A percentile compares a stretch with the other conserved stretches of the same genome.
Evolutionary conservation across 2,329 filamentous ascomycete genomes (phyloP).

Genomic region (Dactylonectria macrodidyma): DNA sequence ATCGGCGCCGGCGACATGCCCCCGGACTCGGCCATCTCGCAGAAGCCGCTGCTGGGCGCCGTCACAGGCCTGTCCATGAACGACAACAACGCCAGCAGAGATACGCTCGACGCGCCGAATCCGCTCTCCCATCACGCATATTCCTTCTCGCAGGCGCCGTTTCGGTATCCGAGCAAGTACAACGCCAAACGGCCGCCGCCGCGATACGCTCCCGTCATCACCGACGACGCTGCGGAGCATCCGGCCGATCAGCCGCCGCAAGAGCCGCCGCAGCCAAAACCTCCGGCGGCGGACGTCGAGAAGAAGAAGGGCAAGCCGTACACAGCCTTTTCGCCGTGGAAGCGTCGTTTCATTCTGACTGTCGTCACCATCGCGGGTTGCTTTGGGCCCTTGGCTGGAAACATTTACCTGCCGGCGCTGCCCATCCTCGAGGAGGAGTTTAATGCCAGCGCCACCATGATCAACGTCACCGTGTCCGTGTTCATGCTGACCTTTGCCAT

Average conservation of each 20-base stretch:
- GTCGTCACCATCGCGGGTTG: constrained; percentile 58
- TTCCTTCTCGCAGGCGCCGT: no score
- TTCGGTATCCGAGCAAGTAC: no score
- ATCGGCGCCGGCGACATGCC: background rate
- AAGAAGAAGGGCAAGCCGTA: constrained; percentile 46
- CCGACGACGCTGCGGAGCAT: no score
- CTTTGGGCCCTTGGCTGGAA: constrained; percentile 60
- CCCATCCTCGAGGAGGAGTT: constrained; percentile 56
- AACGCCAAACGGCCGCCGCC: no score
- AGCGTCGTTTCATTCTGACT: constrained; percentile 54
- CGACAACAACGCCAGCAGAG: background rate
- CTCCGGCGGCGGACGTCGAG: background rate
- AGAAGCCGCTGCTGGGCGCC: background rate
- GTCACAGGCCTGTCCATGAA: background rate
- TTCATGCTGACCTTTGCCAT: constrained; percentile 62
- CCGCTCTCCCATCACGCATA: no score
- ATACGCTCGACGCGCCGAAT: no score
- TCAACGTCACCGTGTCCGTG: constrained; percentile 61
- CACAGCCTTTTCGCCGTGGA: constrained; percentile 54
- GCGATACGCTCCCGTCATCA: no score
- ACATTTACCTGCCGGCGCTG: constrained; percentile 60
- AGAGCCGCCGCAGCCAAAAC: background rate
- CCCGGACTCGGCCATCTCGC: background rate
- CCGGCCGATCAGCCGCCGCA: no score
- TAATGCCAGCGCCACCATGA: constrained; percentile 50